Conservation (phyloP, 1,284 basidiomycete species). For the Melampsora abietis-canadensis region DNA sequence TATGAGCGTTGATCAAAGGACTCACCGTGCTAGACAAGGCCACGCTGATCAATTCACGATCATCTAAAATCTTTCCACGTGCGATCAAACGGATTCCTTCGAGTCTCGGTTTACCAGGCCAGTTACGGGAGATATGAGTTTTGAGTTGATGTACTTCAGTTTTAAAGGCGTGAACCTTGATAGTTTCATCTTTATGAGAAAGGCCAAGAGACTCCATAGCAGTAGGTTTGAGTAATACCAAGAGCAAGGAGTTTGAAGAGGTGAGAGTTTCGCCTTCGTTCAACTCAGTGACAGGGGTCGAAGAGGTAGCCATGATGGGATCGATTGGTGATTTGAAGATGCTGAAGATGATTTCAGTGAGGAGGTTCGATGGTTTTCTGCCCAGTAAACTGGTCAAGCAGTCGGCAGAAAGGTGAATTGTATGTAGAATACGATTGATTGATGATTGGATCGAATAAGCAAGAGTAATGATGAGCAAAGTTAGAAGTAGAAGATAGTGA, state of each 20-base stretch:
- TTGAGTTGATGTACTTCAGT: conserved; percentile 37
- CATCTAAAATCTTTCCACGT: conserved; percentile 34
- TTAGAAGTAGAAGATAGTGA: too few relatives aligned
- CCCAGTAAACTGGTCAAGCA: too few relatives aligned
- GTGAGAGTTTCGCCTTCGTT: conserved; percentile 21
- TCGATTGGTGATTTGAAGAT: too few relatives aligned
- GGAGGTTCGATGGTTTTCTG: too few relatives aligned
- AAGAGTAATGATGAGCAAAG: too few relatives aligned
- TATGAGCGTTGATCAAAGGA: neutral
- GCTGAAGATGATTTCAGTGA: too few relatives aligned
- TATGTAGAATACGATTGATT: too few relatives aligned
- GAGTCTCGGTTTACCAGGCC: conserved; percentile 39
- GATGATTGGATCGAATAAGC: too few relatives aligned
- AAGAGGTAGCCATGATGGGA: neutral
- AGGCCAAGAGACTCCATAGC: conserved; percentile 15
- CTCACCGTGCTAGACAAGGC: conserved; percentile 17
- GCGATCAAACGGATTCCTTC: conserved; percentile 41
- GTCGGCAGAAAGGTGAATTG: too few relatives aligned
- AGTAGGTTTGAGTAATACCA: conserved; percentile 29
- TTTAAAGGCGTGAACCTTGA: conserved; percentile 18
- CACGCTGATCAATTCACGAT: conserved; percentile 21
- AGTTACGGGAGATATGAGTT: conserved; percentile 30
- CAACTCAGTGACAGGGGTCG: conserved; percentile 8
- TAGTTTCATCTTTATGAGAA: conserved; percentile 8
- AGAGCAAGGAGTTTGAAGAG: conserved; percentile 27